A percentile compares a stretch with the other conserved stretches of the same genome.
Conservation (phyloP, 1,284 basidiomycete genomes). For the Tausonia pullulans region DNA sequence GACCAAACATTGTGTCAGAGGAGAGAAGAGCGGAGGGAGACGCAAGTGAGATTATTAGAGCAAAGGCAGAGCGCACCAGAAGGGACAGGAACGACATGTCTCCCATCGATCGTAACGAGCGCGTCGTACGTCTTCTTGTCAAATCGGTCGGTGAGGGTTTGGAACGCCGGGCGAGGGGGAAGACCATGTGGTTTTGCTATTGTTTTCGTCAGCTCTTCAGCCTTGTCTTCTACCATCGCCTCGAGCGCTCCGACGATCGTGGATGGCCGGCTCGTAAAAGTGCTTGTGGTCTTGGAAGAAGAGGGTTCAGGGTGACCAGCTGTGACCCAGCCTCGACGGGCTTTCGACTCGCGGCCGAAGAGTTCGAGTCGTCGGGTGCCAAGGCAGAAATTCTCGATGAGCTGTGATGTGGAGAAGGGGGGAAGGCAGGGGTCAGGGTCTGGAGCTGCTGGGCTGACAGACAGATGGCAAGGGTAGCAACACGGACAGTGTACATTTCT, state of each 20-base stretch:
- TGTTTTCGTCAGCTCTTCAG: constrained; percentile 42
- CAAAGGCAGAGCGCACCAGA: constrained; percentile 32
- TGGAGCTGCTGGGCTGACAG: no score
- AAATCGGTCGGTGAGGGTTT: constrained; percentile 23
- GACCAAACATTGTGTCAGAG: constrained; percentile 17
- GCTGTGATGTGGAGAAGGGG: constrained; percentile 17
- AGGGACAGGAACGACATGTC: constrained; percentile 55
- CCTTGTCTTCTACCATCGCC: constrained; percentile 44
- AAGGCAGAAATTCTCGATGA: constrained; percentile 96
- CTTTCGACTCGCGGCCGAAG: constrained; percentile 60
- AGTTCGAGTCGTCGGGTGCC: constrained; percentile 84
- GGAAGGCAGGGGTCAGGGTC: no score
- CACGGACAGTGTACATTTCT: constrained; percentile 63
- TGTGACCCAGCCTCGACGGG: constrained; percentile 88
- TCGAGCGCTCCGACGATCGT: constrained; percentile 32
- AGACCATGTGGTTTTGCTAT: constrained; percentile 18
- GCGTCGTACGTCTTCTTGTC: constrained; percentile 22
- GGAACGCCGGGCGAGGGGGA: no score
- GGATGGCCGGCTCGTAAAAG: background rate
- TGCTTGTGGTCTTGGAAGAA: constrained; percentile 1
- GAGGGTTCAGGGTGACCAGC: constrained; percentile 55
- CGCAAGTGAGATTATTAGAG: constrained; percentile 20
- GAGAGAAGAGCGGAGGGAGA: constrained; percentile 20
- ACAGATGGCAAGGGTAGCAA: no score
- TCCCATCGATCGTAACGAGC: constrained; percentile 42